phyloP scores from a whole-genome alignment of 768 basidiomycete species.

The Kwoniella sp. region DNA sequence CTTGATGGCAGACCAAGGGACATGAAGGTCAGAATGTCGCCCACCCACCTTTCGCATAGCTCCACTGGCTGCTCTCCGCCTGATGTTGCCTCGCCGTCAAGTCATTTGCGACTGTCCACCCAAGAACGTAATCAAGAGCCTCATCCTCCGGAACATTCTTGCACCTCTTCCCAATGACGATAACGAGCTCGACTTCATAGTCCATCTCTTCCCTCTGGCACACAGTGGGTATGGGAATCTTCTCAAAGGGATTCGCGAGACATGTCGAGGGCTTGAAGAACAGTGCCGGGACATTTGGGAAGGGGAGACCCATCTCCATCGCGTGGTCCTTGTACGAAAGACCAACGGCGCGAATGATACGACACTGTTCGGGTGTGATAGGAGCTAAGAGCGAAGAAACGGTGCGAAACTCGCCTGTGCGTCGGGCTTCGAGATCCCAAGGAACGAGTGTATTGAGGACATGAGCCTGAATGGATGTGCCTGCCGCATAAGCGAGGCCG shows the following conservation, averaged over 20 bases:
- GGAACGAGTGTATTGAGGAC: constrained; percentile 16
- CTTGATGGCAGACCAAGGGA: too few species aligned
- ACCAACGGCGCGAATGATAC: constrained; percentile 41
- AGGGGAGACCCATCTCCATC: constrained; percentile 27
- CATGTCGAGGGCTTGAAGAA: constrained; percentile 49
- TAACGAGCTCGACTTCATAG: constrained; percentile 52
- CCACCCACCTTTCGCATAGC: constrained; percentile 30
- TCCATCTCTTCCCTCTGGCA: constrained; percentile 38
- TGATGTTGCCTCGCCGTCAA: constrained; percentile 33
- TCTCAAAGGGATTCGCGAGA: constrained; percentile 29
- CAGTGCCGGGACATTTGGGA: constrained; percentile 34
- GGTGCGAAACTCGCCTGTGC: constrained; percentile 10
- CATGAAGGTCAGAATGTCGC: too few species aligned
- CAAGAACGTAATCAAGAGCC: constrained; percentile 82
- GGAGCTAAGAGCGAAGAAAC: constrained; percentile 23
- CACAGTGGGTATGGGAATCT: constrained; percentile 19
- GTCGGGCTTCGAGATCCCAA: not conserved
- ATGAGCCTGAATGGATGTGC: constrained; percentile 27
- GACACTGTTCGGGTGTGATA: constrained; percentile 13
- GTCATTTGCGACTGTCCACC: constrained; percentile 56
- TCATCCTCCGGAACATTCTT: constrained; percentile 76
- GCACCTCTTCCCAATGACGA: constrained; percentile 77
- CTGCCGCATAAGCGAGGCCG: constrained; percentile 4
- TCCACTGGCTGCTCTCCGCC: constrained; percentile 30
- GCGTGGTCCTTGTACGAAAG: constrained; percentile 44